Percentiles rank a stretch among this genome's conserved stretches.
Conservation (phyloP, 805 yeast species). For the Wickerhamiella cacticola region DNA sequence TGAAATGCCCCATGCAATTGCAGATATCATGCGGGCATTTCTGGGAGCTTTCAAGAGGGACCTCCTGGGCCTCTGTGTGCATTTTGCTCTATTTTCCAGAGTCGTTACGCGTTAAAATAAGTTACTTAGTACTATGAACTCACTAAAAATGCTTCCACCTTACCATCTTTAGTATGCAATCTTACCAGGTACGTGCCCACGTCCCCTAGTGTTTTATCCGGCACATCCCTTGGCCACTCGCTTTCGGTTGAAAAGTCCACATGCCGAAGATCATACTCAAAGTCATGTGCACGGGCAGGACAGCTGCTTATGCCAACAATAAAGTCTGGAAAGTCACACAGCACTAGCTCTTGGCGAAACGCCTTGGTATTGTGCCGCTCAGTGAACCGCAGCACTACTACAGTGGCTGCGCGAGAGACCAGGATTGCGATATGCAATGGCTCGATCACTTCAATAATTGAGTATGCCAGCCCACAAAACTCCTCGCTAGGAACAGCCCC, state of each 20-base stretch:
- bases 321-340: conserved; percentile 9
- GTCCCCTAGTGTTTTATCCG: conserved; percentile 3
- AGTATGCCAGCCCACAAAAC: neutral
- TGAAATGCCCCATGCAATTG: too few species aligned
- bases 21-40: too few species aligned
- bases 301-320: conserved; percentile 2
- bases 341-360: conserved; percentile 8
- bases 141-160: conserved; percentile 3
- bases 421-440: conserved; percentile 6
- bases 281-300: conserved; percentile 10
- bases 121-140: too few species aligned
- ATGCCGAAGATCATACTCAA: conserved; percentile 5
- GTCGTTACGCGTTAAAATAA: too few species aligned
- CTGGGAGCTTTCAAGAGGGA: too few species aligned
- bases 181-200: conserved; percentile 3
- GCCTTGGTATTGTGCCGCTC: neutral
- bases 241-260: neutral
- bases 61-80: too few species aligned
- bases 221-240: neutral
- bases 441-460: conserved; percentile 6
- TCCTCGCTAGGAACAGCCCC: neutral
- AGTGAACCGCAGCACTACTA: conserved; percentile 7
- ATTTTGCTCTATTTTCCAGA: too few species aligned
- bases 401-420: conserved; percentile 6
- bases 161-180: neutral